A percentile compares a stretch with the other conserved stretches of the same genome.
These are phyloP conservation scores for Solidago caesia DNA, from an alignment of 129 eudicot genomes.

Conservation along the genomic window DNA sequence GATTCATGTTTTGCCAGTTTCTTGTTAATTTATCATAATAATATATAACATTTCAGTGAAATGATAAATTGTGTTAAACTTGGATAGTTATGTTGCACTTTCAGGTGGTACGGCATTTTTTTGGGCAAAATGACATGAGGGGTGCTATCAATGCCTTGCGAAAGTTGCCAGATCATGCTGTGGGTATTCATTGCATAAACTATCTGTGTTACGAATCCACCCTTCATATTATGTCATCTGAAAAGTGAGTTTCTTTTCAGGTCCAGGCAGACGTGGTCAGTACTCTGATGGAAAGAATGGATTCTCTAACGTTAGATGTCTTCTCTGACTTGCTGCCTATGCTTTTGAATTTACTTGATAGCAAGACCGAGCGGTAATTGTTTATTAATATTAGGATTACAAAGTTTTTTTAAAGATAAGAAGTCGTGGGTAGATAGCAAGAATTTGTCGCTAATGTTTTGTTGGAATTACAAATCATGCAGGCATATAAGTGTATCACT, in stretches of 20 bases:
- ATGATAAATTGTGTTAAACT: constrained; percentile 1
- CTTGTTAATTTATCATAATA: constrained; percentile 9
- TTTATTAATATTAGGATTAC: background rate
- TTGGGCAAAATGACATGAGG: constrained; percentile 70
- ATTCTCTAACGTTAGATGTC: constrained; percentile 68
- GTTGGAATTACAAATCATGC: constrained; percentile 23
- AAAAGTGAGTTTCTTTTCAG: constrained; percentile 35
- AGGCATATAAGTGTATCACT: constrained; percentile 83
- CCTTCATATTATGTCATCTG: constrained; percentile 1
- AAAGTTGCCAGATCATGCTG: constrained; percentile 92
- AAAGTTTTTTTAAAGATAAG: background rate
- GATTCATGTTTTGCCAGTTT: background rate
- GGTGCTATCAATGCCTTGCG: constrained; percentile 75
- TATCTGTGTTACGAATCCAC: constrained; percentile 2
- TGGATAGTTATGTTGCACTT: background rate
- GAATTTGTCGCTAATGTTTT: background rate
- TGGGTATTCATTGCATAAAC: constrained; percentile 40
- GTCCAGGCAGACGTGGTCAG: constrained; percentile 86
- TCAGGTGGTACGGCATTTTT: constrained; percentile 92
- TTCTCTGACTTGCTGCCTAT: constrained; percentile 78
- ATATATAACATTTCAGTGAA: background rate
- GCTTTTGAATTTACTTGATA: constrained; percentile 74
- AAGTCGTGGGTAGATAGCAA: background rate
- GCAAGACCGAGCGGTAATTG: constrained; percentile 75
- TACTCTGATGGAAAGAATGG: constrained; percentile 70